Evolutionary conservation across 768 basidiomycete species (phyloP).

Genomic region (Phylloporus arenicola): DNA sequence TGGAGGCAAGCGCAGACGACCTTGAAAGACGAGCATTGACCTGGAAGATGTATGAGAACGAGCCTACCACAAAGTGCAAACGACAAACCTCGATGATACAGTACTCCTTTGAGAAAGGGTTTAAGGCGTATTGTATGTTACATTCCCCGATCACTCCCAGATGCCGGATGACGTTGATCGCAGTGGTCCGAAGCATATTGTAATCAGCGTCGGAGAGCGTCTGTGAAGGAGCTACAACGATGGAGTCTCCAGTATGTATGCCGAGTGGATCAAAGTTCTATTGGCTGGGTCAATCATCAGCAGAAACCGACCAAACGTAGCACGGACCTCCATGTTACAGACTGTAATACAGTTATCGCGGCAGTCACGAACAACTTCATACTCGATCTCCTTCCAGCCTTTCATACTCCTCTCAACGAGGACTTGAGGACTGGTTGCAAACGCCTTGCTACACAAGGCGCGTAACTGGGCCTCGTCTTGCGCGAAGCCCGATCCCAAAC

Average conservation of each 20-base stretch:
- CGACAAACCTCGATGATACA: constrained; percentile 88
- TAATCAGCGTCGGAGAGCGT: constrained; percentile 99
- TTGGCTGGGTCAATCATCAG: neutral
- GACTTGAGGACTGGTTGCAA: constrained; percentile 96
- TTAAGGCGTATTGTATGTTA: constrained; percentile 98
- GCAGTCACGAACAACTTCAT: constrained; percentile 97
- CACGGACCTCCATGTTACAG: constrained; percentile 97
- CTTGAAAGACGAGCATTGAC: constrained; percentile 98
- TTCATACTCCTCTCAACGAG: constrained; percentile 99
- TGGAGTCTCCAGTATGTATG: constrained; percentile 98
- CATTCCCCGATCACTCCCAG: constrained; percentile 97
- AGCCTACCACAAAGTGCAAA: neutral
- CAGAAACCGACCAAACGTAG: neutral
- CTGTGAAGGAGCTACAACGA: constrained; percentile 96
- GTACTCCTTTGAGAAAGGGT: constrained; percentile 91
- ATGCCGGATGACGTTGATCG: constrained; percentile 98
- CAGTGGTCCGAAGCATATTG: constrained; percentile 98
- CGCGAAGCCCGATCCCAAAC: constrained; percentile 95
- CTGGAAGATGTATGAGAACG: constrained; percentile 24
- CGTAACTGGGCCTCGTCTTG: constrained; percentile 85
- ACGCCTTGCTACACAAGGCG: constrained; percentile 88
- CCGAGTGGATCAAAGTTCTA: constrained; percentile 99
- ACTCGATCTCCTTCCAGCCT: constrained; percentile 99
- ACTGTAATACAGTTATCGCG: constrained; percentile 98
- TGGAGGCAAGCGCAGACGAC: constrained; percentile 95